Base-by-base conservation (phyloP, 352 stramenopile species). In the Pythium rhizo-oryzae region DNA sequence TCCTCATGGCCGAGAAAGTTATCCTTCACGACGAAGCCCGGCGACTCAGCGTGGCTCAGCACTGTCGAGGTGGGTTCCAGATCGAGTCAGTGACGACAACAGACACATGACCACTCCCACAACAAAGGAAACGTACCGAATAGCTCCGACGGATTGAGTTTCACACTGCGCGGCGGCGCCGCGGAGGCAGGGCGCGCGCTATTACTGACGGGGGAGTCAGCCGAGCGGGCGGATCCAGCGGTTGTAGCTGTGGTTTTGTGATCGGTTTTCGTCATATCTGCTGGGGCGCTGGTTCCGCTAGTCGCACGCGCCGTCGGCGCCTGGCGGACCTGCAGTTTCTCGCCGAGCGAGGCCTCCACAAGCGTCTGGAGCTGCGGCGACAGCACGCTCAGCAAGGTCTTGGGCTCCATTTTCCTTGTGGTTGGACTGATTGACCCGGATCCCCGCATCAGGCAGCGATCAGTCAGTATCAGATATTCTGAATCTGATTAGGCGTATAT, bases 321-420 rank as follows among this genome's bases (percentile, higher is more conserved):
- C 58, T 75, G 62, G 33, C 62, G 57, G 6, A 69, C 50, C 53
- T 67, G 74, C 12, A 89, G 56, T 25, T 75, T 70, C 33, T 73
- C 61, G 28, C 80, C 85, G 6, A 93, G 67, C 43, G 80, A 90
- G 5, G 79, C 77, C 68, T 88, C 81, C 44, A 93, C 78, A 28
- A 89, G 77, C 69, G 75, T 77, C 73, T 85, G 78, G 6, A 91
- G 74, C 69, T 90, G 77, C 65, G 85, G 82, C 28, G 85, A 91
- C 19, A 91, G 67, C 44, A 77, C 71, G 44, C 74, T 80, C 41
- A 93, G 65, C 53, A 93, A 57, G 54, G 82, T 75, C 53, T 66
- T 72, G 49, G 25, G 23, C 24, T 69, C 59, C 67, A 70, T 74
- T 39, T 24, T 61, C 8, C 13, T 67, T 2, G 16, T n/a, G 16